Evolutionary conservation across 2,329 filamentous ascomycete genomes (phyloP).

Genomic region (Cordyceps cateniannulata): DNA sequence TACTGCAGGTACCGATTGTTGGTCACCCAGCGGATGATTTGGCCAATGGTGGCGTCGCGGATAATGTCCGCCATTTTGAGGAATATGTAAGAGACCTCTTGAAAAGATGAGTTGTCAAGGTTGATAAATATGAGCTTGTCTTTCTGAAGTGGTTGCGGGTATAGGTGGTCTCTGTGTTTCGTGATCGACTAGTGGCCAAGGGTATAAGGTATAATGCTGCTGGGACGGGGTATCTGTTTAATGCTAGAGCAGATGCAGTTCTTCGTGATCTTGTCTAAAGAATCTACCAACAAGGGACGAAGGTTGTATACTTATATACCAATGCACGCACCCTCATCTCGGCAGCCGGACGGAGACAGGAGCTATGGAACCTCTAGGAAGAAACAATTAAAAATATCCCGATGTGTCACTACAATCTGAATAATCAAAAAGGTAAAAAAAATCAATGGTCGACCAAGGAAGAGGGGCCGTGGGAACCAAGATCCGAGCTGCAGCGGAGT

Average conservation of each 20-base stretch:
- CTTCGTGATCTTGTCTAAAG: neutral
- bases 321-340: neutral
- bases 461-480: neutral
- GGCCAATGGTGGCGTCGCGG: constrained; percentile 52
- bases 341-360: neutral
- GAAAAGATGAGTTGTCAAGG: neutral
- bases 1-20: constrained; percentile 48
- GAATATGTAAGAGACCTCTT: neutral
- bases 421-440: neutral
- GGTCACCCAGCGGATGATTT: constrained; percentile 49
- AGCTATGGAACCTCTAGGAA: neutral
- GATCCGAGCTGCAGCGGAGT: constrained; percentile 1
- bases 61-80: constrained; percentile 31
- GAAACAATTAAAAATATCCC: neutral
- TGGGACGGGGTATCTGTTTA: neutral
- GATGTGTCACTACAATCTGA: neutral
- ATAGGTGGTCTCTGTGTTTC: too few species aligned
- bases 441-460: neutral
- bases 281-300: neutral
- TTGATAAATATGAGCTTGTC: neutral
- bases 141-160: too few species aligned
- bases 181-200: neutral
- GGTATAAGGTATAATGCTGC: neutral
- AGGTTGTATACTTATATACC: neutral
- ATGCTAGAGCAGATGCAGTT: neutral